phyloP scores from a whole-genome alignment of 2,329 filamentous ascomycete species.

The Daldinia sp. region DNA sequence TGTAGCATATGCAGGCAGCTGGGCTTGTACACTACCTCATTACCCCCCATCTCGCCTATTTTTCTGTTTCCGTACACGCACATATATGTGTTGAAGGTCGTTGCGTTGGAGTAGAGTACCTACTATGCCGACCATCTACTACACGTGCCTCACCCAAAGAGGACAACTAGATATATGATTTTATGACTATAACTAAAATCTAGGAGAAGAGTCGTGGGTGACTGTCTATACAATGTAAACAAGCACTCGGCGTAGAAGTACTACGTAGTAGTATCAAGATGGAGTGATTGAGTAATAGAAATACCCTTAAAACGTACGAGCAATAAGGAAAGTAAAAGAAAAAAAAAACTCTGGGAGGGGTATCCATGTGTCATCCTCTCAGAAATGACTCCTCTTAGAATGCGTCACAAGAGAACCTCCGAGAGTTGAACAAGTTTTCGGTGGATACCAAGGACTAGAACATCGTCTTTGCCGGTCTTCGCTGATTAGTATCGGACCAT shows the following conservation, averaged over 20 bases:
- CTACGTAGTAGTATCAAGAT: slow-evolving; percentile 21
- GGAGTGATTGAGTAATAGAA: slow-evolving; percentile 12
- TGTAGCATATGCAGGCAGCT: not conserved
- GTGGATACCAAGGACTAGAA: slow-evolving; percentile 31
- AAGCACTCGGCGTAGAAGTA: slow-evolving; percentile 22
- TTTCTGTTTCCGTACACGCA: slow-evolving; percentile 30
- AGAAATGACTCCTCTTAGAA: slow-evolving; percentile 33
- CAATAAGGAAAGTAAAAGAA: slow-evolving; percentile 4
- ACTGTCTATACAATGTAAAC: not conserved
- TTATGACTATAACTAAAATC: slow-evolving; percentile 13
- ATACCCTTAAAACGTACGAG: not conserved
- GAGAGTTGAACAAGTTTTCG: slow-evolving; percentile 35
- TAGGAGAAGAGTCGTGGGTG: not conserved
- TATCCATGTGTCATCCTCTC: slow-evolving; percentile 34
- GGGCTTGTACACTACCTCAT: slow-evolving; percentile 4
- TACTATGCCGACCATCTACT: not conserved
- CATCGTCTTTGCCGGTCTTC: slow-evolving; percentile 23
- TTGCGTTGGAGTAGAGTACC: not conserved
- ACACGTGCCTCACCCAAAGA: not conserved
- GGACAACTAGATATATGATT: not conserved
- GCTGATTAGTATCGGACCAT: slow-evolving; percentile 17
- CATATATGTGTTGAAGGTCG: not conserved
- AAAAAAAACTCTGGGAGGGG: slow-evolving; percentile 9
- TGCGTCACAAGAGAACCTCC: slow-evolving; percentile 35
- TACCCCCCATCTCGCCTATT: slow-evolving; percentile 33